These are phyloP conservation scores for Pestalotiopsis sp. DNA, from an alignment of 2,329 filamentous ascomycete genomes.

Conservation along the genomic window DNA sequence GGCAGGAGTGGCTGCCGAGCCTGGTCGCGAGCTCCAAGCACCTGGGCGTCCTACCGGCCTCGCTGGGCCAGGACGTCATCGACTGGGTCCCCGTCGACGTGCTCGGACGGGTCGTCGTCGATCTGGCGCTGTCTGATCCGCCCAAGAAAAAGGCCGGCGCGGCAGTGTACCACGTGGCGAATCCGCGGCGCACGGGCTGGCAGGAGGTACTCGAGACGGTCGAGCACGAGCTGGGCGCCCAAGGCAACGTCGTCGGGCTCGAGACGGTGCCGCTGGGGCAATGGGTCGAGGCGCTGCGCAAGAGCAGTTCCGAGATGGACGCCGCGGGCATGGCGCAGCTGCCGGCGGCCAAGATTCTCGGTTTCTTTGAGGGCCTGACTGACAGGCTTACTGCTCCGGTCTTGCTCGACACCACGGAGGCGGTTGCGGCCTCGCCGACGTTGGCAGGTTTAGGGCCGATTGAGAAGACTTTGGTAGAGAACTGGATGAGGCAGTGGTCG, in stretches of 20 bases:
- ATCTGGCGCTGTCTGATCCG: slow-evolving; percentile 25
- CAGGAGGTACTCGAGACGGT: slow-evolving; percentile 15
- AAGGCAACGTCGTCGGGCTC: background rate
- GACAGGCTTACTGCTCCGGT: background rate
- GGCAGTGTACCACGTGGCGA: slow-evolving; percentile 21
- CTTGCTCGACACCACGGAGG: slow-evolving; percentile 14
- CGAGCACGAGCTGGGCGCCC: slow-evolving; percentile 3
- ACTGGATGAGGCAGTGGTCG: slow-evolving; percentile 23
- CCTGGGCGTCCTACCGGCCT: slow-evolving; percentile 38
- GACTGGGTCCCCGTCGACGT: slow-evolving; percentile 50
- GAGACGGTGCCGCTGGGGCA: slow-evolving; percentile 18
- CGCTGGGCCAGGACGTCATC: slow-evolving; percentile 37
- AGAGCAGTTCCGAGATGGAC: slow-evolving; percentile 15
- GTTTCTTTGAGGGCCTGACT: slow-evolving; percentile 19
- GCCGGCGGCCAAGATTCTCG: slow-evolving; percentile 19
- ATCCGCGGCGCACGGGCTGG: slow-evolving; percentile 22
- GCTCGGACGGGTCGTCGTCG: slow-evolving; percentile 38
- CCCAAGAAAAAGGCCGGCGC: slow-evolving; percentile 16
- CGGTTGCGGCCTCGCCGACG: slow-evolving; percentile 12
- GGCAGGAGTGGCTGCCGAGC: slow-evolving; percentile 43
- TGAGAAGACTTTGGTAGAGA: slow-evolving; percentile 15
- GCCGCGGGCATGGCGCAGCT: slow-evolving; percentile 11
- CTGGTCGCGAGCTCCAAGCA: slow-evolving; percentile 42
- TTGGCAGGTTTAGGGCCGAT: slow-evolving; percentile 15
- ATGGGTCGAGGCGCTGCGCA: slow-evolving; percentile 22